phyloP scores from a whole-genome alignment of 2,329 filamentous ascomycete species.

The Malbranchea zuffiana region DNA sequence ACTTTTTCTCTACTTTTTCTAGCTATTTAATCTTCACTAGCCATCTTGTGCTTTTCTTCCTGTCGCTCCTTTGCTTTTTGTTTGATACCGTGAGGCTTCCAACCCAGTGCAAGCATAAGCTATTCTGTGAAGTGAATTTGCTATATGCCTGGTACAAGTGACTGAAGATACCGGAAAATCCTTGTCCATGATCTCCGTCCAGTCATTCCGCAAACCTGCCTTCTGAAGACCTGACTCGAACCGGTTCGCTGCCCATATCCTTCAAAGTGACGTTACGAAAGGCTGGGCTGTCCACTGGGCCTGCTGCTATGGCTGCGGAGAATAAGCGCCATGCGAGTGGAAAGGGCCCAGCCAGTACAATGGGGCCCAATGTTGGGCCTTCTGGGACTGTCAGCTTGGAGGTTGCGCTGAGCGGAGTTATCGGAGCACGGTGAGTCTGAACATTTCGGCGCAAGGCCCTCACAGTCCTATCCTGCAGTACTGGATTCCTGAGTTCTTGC shows the following conservation, averaged over 20 bases:
- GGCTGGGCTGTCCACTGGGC: slow-evolving; percentile 8
- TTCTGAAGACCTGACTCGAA: background rate
- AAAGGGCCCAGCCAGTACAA: slow-evolving; percentile 38
- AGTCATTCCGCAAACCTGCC: too few species aligned
- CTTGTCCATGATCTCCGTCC: too few species aligned
- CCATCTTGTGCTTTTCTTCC: slow-evolving; percentile 7
- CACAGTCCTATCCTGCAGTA: background rate
- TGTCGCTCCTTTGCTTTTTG: slow-evolving; percentile 8
- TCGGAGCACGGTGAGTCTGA: slow-evolving; percentile 48
- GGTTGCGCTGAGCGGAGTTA: slow-evolving; percentile 46
- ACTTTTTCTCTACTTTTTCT: background rate
- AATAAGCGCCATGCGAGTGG: slow-evolving; percentile 46
- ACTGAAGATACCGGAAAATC: too few species aligned
- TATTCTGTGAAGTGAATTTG: too few species aligned
- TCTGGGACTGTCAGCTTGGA: slow-evolving; percentile 41
- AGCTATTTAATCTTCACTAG: slow-evolving; percentile 5
- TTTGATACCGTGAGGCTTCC: too few species aligned
- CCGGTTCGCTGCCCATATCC: slow-evolving; percentile 2
- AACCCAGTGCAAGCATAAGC: too few species aligned
- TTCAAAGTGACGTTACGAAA: slow-evolving; percentile 10
- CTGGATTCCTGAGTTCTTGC: too few species aligned
- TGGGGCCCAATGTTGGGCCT: slow-evolving; percentile 28
- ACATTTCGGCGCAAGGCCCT: background rate
- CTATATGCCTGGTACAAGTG: too few species aligned
- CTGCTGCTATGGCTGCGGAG: slow-evolving; percentile 33